Evolutionary conservation across 1,284 basidiomycete species (phyloP).

Genomic region (Leccinum huronense): DNA sequence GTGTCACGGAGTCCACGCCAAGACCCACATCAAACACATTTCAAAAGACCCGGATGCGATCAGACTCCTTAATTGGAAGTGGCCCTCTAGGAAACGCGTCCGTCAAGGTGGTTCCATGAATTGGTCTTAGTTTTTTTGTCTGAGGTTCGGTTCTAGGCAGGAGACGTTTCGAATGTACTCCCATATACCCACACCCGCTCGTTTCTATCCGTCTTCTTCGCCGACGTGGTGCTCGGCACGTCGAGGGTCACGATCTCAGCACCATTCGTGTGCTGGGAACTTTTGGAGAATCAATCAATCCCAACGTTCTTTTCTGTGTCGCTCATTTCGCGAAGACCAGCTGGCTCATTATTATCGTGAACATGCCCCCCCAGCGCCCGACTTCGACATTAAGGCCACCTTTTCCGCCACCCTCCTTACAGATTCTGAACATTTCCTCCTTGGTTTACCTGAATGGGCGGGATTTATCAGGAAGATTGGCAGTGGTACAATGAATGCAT

Average conservation of each 20-base stretch:
- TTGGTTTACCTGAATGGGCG: conserved; percentile 85
- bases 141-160: too few species aligned
- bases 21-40: too few species aligned
- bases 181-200: too few species aligned
- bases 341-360: conserved; percentile 72
- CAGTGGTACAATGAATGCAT: conserved; percentile 98
- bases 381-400: conserved; percentile 79
- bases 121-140: too few species aligned
- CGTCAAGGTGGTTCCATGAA: too few species aligned
- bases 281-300: conserved; percentile 98
- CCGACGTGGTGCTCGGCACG: conserved; percentile 84
- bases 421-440: conserved; percentile 82
- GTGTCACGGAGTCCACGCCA: too few species aligned
- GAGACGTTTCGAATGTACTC: too few species aligned
- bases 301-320: conserved; percentile 88
- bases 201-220: conserved; percentile 84
- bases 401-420: conserved; percentile 74
- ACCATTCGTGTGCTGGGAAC: conserved; percentile 86
- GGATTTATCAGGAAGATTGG: conserved; percentile 88
- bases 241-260: conserved; percentile 81
- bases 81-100: too few species aligned
- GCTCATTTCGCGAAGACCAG: conserved; percentile 72
- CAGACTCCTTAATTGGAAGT: too few species aligned
- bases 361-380: conserved; percentile 86
- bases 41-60: too few species aligned